Conservation (phyloP, 805 yeast genomes). For the Millerago galiae region DNA sequence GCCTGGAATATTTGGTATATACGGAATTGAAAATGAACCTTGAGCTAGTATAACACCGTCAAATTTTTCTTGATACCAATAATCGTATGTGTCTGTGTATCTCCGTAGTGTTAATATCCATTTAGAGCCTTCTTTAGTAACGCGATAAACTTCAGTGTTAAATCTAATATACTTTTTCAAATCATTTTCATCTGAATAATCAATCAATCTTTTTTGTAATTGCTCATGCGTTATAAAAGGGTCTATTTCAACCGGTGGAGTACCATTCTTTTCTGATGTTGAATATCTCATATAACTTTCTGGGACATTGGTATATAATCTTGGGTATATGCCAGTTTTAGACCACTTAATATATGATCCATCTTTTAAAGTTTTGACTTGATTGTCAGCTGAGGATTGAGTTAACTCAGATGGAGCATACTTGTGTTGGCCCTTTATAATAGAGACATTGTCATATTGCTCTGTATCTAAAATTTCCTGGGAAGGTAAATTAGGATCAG, state of each 20-base stretch:
- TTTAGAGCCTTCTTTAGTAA: conserved; percentile 26
- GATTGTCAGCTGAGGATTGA: conserved; percentile 13
- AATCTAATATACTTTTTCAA: conserved; percentile 30
- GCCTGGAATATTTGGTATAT: conserved; percentile 44
- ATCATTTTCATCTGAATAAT: conserved; percentile 24
- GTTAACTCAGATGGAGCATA: conserved; percentile 14
- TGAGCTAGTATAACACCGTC: conserved; percentile 54
- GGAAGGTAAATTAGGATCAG: conserved; percentile 20
- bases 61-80: conserved; percentile 41
- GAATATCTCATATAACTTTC: conserved; percentile 23
- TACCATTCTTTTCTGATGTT: conserved; percentile 24
- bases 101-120: conserved; percentile 32
- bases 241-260: conserved; percentile 16
- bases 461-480: conserved; percentile 30
- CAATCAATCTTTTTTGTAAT: conserved; percentile 23
- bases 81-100: conserved; percentile 16
- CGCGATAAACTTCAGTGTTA: conserved; percentile 35
- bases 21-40: conserved; percentile 56
- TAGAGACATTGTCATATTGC: conserved; percentile 28
- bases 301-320: conserved; percentile 35
- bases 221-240: conserved; percentile 36
- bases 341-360: conserved; percentile 31
- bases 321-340: conserved; percentile 28
- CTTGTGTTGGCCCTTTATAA: conserved; percentile 19
- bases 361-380: conserved; percentile 18